Evolutionary conservation across 2,329 filamentous ascomycete species (phyloP).

Genomic region (Sclerotinia minor): DNA sequence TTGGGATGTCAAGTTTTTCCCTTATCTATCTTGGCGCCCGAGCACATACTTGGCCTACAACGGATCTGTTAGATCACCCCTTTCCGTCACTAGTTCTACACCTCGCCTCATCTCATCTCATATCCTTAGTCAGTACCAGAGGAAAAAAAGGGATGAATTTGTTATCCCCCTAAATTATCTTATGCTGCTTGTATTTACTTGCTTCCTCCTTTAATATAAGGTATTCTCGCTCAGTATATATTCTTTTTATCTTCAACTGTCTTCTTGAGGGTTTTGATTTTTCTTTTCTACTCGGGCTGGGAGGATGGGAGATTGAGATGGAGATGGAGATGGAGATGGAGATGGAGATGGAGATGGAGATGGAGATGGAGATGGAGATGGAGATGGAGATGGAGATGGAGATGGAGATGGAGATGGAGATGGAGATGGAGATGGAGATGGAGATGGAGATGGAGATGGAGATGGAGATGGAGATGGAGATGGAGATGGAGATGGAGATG

Average conservation of each 20-base stretch:
- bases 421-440: neutral
- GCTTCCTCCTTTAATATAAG: neutral
- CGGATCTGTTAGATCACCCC: too few relatives aligned
- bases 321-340: neutral
- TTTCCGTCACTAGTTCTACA: neutral
- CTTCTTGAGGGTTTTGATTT: too few relatives aligned
- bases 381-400: neutral
- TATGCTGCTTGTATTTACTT: neutral
- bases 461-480: neutral
- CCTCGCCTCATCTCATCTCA: neutral
- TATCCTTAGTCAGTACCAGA: neutral
- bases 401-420: neutral
- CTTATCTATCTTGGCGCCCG: neutral
- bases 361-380: neutral
- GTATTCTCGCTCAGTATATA: neutral
- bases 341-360: neutral
- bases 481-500: too few relatives aligned
- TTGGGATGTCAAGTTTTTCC: neutral
- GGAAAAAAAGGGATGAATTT: neutral
- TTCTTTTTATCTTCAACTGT: neutral
- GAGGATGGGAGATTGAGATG: neutral
- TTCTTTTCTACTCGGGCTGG: too few relatives aligned
- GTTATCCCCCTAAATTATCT: neutral
- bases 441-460: neutral
- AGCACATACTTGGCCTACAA: too few relatives aligned